Conservation (phyloP, 176 grass and related monocot genomes). For the Sorghum bicolor region DNA sequence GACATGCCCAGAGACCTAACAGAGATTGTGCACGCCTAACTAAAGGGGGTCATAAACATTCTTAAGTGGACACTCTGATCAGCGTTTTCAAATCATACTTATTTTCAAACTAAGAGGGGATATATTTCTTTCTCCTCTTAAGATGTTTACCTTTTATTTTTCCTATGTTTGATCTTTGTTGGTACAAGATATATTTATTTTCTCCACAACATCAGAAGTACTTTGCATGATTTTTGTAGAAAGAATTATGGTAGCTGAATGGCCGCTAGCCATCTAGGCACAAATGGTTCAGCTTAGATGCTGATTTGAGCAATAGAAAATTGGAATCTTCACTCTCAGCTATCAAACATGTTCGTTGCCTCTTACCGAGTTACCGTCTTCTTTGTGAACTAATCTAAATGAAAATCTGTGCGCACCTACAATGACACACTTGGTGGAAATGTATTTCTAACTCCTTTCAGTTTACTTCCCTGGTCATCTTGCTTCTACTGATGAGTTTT, state of each 20-base stretch:
- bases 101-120: slow-evolving; percentile 2
- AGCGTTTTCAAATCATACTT: slow-evolving; percentile 67
- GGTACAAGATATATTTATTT: slow-evolving; percentile 12
- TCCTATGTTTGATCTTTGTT: background rate
- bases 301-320: too few relatives aligned
- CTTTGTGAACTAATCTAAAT: background rate
- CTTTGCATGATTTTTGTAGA: slow-evolving; percentile 90
- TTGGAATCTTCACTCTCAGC: background rate
- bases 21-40: slow-evolving; percentile 38
- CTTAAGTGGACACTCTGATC: slow-evolving; percentile 71
- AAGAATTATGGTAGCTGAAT: slow-evolving; percentile 68
- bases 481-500: background rate
- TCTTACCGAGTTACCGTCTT: background rate
- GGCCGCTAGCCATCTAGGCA: too few relatives aligned
- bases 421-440: background rate
- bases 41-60: slow-evolving; percentile 62
- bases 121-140: slow-evolving; percentile 27
- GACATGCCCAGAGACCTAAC: background rate
- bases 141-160: slow-evolving; percentile 19
- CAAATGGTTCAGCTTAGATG: too few relatives aligned
- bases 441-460: background rate
- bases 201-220: slow-evolving; percentile 58
- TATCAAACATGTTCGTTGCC: background rate
- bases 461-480: background rate
- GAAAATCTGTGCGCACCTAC: too few relatives aligned